Conservation (phyloP, 2,329 filamentous ascomycete genomes). For the Zymoseptoria crescenta region DNA sequence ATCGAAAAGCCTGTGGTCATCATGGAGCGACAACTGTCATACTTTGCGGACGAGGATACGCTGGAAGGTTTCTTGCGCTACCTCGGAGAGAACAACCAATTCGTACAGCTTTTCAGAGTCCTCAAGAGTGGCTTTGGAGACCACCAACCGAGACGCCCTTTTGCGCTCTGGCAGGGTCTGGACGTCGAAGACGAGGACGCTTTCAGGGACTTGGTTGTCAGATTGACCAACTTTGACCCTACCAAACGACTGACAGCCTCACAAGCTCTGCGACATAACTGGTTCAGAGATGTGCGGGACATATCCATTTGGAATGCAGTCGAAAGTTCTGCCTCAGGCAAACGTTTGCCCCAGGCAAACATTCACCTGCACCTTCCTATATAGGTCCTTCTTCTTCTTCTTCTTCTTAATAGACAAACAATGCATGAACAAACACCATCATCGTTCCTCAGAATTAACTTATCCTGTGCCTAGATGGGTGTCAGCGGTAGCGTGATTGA, state of each 20-base stretch:
- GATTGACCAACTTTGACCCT: slow-evolving; percentile 2
- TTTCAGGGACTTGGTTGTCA: slow-evolving; percentile 1
- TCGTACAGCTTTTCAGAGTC: slow-evolving; percentile 32
- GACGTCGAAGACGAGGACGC: slow-evolving; percentile 15
- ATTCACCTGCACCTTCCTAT: too few species aligned
- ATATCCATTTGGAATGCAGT: too few species aligned
- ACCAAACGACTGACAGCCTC: background rate
- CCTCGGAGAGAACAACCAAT: slow-evolving; percentile 33
- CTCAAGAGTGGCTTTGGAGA: slow-evolving; percentile 34
- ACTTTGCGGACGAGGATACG: slow-evolving; percentile 24
- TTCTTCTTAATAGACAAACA: too few species aligned
- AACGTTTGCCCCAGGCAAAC: too few species aligned
- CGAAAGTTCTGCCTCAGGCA: too few species aligned
- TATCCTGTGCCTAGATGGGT: background rate
- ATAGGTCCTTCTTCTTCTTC: too few species aligned
- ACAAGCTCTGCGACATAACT: slow-evolving; percentile 1
- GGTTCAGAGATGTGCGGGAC: slow-evolving; percentile 1
- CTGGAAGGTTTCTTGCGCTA: slow-evolving; percentile 28
- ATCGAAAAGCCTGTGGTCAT: slow-evolving; percentile 34
- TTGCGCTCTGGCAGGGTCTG: slow-evolving; percentile 1
- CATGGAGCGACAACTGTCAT: slow-evolving; percentile 27
- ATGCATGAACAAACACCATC: too few species aligned
- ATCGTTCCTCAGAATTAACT: too few species aligned
- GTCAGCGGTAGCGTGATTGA: too few species aligned
- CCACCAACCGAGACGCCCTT: slow-evolving; percentile 37